Percentiles rank a stretch among this genome's conserved stretches.
These are phyloP conservation scores for Dillenia suffruticosa DNA, from an alignment of 164 flowering plant species.

Conservation along the genomic window DNA sequence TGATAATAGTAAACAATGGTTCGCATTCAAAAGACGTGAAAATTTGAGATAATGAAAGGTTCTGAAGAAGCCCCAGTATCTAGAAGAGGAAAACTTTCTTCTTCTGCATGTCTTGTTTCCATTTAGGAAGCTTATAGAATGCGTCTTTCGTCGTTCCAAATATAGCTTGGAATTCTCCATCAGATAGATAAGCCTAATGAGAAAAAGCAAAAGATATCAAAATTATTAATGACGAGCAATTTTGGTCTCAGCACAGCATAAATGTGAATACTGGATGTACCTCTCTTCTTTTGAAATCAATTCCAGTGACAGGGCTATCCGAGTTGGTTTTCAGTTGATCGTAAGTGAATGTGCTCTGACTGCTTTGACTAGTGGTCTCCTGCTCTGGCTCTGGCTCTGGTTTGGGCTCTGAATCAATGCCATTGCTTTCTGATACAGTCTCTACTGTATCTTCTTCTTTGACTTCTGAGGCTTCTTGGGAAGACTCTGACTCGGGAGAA, in stretches of 20 bases:
- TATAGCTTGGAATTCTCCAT: constrained; percentile 66
- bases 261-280: constrained; percentile 29
- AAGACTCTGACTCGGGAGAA: constrained; percentile 32
- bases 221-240: not conserved
- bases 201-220: not conserved
- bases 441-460: constrained; percentile 35
- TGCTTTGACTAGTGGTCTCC: constrained; percentile 12
- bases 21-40: no score
- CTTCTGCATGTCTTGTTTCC: constrained; percentile 98
- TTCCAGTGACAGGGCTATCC: constrained; percentile 76
- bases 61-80: not conserved
- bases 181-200: constrained; percentile 76
- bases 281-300: constrained; percentile 91
- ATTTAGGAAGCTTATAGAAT: constrained; percentile 73
- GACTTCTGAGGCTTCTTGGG: constrained; percentile 30
- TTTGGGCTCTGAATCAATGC: constrained; percentile 38
- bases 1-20: no score
- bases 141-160: constrained; percentile 77
- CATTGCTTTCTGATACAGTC: constrained; percentile 41
- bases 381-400: constrained; percentile 40
- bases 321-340: constrained; percentile 80
- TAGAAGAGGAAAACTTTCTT: constrained; percentile 83
- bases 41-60: no score
- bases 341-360: constrained; percentile 55
- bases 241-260: not conserved